Base-by-base conservation (phyloP, 257 asterid species). In the Jacaranda mimosifolia region DNA sequence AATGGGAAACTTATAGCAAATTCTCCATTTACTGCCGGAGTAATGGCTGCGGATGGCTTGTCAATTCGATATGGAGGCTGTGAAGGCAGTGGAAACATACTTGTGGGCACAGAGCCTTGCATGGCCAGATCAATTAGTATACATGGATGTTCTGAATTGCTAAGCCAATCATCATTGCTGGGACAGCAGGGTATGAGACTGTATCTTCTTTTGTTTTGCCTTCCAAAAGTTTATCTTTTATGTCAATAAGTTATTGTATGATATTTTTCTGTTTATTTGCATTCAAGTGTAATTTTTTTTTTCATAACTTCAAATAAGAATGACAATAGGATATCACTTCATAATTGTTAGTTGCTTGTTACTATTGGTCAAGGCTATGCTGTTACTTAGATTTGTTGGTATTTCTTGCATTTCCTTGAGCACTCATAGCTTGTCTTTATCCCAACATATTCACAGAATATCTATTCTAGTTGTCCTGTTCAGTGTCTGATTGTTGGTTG, bases 61-160 rank as follows among this genome's bases (percentile, higher is more conserved):
- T 72, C 97, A 4, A 59, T 84, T 77, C 86, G 79, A 38, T 82
- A 79, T 78, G 86, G 87, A 46, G 85, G 86, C 39, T 71, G 68
- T 38, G 85, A 72, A 57, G 86, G 87, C n/a, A n/a, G 81, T 19
- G 91, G 87, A 18, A 90, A 85, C 81, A 82, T 88, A 74, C 84
- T 78, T 42, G 38, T 75, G 12, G 80, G 85, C 18, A 14, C 67
- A 0, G 96, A 96, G 73, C 96, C 91, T 73, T 89, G 92, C 87
- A 93, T 96, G 92, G 92, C 92, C 0, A 84, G 98, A 85, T 96
- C 99, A 14, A 57, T 93, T 74, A 96, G 99, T 68, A 83, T 96
- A 32, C 97, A 96, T 74, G 97, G 98, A 69, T 96, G 92, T 76
- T 86, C 97, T 52, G 96, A 91, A 80, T 79, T 83, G 88, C 63